phyloP scores from a whole-genome alignment of 805 yeast species.

The Pichia scutulata region DNA sequence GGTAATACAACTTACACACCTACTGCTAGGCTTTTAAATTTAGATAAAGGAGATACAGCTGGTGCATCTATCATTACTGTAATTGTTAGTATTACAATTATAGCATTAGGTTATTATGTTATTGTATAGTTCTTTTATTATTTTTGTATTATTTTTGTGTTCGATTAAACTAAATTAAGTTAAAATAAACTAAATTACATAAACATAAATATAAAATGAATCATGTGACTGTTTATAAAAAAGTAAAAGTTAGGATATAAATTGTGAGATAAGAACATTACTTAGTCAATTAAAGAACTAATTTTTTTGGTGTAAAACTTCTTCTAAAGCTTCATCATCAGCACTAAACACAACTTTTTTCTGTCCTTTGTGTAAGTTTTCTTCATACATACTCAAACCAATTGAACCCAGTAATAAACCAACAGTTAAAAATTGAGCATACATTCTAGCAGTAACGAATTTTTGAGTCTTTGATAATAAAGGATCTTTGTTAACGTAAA shows the following conservation, averaged over 20 bases:
- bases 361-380: conserved; percentile 26
- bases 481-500: conserved; percentile 60
- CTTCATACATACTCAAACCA: conserved; percentile 58
- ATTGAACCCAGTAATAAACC: conserved; percentile 61
- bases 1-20: conserved; percentile 43
- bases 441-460: conserved; percentile 84
- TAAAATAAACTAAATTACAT: neutral
- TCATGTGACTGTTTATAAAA: neutral
- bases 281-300: neutral
- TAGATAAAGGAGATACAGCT: conserved; percentile 44
- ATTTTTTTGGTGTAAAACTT: conserved; percentile 10
- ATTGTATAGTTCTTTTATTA: neutral
- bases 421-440: conserved; percentile 79
- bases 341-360: conserved; percentile 6
- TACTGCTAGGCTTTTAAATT: conserved; percentile 32
- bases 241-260: too few relatives aligned
- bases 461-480: conserved; percentile 71
- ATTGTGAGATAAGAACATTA: too few relatives aligned
- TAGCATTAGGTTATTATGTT: conserved; percentile 20
- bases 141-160: neutral
- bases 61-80: conserved; percentile 67
- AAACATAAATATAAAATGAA: neutral
- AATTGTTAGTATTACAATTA: conserved; percentile 36
- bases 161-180: neutral
- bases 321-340: conserved; percentile 11